phyloP scores from a whole-genome alignment of 768 basidiomycete species.

The Serendipita sp. region DNA sequence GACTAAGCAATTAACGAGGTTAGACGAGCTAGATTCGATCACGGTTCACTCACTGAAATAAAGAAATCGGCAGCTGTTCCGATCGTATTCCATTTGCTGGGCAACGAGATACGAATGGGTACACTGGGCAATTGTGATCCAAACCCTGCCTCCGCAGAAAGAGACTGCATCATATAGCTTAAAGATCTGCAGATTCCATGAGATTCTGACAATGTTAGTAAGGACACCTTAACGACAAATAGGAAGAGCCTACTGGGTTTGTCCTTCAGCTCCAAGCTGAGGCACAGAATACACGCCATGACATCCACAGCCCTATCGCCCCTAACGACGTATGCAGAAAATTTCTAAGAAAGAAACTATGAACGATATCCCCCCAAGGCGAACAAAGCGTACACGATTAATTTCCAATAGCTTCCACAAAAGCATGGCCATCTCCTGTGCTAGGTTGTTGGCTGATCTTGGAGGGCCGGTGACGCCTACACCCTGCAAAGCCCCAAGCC shows the following conservation, averaged over 20 bases:
- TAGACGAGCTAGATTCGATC: background rate
- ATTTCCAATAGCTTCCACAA: slow-evolving; percentile 87
- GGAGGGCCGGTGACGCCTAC: slow-evolving; percentile 43
- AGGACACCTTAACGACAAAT: background rate
- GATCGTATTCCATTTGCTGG: slow-evolving; percentile 56
- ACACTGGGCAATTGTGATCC: slow-evolving; percentile 43
- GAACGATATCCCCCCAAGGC: slow-evolving; percentile 5
- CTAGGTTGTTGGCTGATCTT: slow-evolving; percentile 52
- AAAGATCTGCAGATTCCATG: slow-evolving; percentile 79
- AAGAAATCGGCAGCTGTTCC: slow-evolving; percentile 77
- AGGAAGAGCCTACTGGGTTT: slow-evolving; percentile 55
- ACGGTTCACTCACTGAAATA: slow-evolving; percentile 46
- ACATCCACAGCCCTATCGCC: slow-evolving; percentile 66
- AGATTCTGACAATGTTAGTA: slow-evolving; percentile 41
- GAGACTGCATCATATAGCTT: slow-evolving; percentile 80
- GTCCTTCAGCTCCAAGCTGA: slow-evolving; percentile 79
- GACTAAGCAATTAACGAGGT: slow-evolving; percentile 32
- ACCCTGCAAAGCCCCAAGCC: slow-evolving; percentile 6
- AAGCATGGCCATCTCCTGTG: slow-evolving; percentile 38
- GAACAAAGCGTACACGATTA: slow-evolving; percentile 25
- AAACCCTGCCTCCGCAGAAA: slow-evolving; percentile 74
- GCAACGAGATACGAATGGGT: slow-evolving; percentile 47
- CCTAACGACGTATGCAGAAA: slow-evolving; percentile 63
- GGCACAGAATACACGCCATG: slow-evolving; percentile 61
- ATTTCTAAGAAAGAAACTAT: slow-evolving; percentile 47